A percentile compares a stretch with the other conserved stretches of the same genome.
Evolutionary conservation across 805 yeast genomes (phyloP).

Genomic region (Zygosaccharomyces bisporus): DNA sequence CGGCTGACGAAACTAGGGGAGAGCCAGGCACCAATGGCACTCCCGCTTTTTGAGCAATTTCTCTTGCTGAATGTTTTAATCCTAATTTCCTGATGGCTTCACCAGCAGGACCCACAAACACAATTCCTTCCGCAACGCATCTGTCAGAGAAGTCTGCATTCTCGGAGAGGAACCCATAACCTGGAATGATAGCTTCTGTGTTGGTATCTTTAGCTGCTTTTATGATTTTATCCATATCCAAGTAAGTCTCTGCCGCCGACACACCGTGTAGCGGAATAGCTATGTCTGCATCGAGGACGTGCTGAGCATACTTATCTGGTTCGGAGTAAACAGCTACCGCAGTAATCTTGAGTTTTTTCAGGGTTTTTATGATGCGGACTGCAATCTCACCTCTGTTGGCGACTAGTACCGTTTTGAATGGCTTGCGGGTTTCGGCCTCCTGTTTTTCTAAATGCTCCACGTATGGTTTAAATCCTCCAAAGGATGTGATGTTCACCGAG

Average conservation of each 20-base stretch:
- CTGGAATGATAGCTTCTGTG: constrained; percentile 96
- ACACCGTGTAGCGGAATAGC: constrained; percentile 75
- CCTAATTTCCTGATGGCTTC: constrained; percentile 89
- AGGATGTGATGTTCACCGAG: constrained; percentile 74
- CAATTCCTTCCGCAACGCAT: constrained; percentile 76
- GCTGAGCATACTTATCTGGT: constrained; percentile 84
- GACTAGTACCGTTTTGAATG: constrained; percentile 80
- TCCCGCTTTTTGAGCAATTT: constrained; percentile 83
- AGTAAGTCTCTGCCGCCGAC: constrained; percentile 87
- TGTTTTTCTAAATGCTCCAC: constrained; percentile 19
- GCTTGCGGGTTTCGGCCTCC: constrained; percentile 42
- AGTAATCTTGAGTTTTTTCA: constrained; percentile 71
- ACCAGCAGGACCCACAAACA: constrained; percentile 95
- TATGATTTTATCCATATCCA: constrained; percentile 78
- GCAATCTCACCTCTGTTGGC: constrained; percentile 99
- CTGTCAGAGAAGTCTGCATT: constrained; percentile 94
- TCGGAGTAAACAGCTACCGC: constrained; percentile 89
- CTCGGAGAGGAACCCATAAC: constrained; percentile 94
- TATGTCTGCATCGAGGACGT: constrained; percentile 77
- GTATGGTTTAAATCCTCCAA: constrained; percentile 85
- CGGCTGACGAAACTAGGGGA: constrained; percentile 64
- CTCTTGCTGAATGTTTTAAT: constrained; percentile 94
- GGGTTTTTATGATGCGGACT: constrained; percentile 84
- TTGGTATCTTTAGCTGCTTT: constrained; percentile 78
- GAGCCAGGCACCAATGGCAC: constrained; percentile 99